Evolutionary conservation across 2,329 filamentous ascomycete species (phyloP).

Genomic region (Cladosporium phlei): DNA sequence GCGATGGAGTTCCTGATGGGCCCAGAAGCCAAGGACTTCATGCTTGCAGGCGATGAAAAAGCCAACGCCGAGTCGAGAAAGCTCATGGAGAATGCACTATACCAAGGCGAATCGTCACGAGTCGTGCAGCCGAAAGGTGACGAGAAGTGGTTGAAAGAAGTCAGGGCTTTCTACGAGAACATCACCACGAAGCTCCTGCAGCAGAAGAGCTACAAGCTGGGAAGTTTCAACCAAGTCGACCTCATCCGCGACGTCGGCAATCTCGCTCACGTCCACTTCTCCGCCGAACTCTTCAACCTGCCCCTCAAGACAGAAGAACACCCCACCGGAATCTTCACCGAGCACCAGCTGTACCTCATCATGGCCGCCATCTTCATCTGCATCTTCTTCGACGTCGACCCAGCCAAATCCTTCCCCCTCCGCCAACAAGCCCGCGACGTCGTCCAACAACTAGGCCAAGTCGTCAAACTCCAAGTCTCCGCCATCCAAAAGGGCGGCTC

Average conservation of each 20-base stretch:
- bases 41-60: conserved; percentile 43
- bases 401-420: conserved; percentile 49
- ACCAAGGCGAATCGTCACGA: conserved; percentile 31
- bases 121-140: conserved; percentile 24
- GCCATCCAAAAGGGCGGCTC: conserved; percentile 39
- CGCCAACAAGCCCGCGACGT: conserved; percentile 45
- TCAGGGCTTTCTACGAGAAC: conserved; percentile 45
- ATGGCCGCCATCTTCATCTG: conserved; percentile 50
- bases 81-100: conserved; percentile 41
- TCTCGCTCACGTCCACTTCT: conserved; percentile 52
- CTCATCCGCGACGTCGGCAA: conserved; percentile 50
- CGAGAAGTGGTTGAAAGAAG: conserved; percentile 43
- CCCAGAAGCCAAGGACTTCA: conserved; percentile 42
- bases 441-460: conserved; percentile 46
- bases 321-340: conserved; percentile 49
- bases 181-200: conserved; percentile 43
- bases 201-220: conserved; percentile 44
- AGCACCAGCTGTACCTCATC: conserved; percentile 51
- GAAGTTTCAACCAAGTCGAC: conserved; percentile 43
- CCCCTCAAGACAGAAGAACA: conserved; percentile 51
- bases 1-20: conserved; percentile 44
- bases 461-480: conserved; percentile 47
- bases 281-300: conserved; percentile 50
- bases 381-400: conserved; percentile 53
- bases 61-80: conserved; percentile 40